phyloP scores from a whole-genome alignment of 768 basidiomycete species.

The Leccinum pellstonianum region DNA sequence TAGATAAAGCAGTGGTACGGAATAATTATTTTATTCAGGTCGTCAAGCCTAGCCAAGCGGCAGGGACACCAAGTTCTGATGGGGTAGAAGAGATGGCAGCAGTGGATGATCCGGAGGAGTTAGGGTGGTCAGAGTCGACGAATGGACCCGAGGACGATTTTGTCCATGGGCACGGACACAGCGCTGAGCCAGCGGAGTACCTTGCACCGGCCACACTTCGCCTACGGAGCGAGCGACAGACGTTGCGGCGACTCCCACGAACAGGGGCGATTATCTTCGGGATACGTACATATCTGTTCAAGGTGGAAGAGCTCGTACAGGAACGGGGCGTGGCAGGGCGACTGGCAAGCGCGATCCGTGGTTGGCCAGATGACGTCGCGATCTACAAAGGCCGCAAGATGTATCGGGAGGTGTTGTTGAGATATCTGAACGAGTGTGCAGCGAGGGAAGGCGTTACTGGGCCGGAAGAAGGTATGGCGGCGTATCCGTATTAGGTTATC shows the following conservation, averaged over 20 bases:
- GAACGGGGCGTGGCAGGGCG: constrained; percentile 62
- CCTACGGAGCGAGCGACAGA: constrained; percentile 65
- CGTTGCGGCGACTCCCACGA: constrained; percentile 58
- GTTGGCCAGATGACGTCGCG: constrained; percentile 63
- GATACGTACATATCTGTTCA: constrained; percentile 63
- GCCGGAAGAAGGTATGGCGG: constrained; percentile 3
- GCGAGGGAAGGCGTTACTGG: constrained; percentile 13
- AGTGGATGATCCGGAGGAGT: constrained; percentile 55
- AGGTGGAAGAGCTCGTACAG: constrained; percentile 46
- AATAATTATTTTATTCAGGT: constrained; percentile 62
- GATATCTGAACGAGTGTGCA: constrained; percentile 23
- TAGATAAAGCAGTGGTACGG: constrained; percentile 68
- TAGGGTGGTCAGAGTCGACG: constrained; percentile 60
- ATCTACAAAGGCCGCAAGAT: constrained; percentile 29
- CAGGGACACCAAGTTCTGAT: background rate
- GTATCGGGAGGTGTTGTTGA: constrained; percentile 20
- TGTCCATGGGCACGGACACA: constrained; percentile 30
- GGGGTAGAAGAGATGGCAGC: constrained; percentile 6
- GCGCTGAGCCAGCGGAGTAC: constrained; percentile 14
- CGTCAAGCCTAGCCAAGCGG: constrained; percentile 28
- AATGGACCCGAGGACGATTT: constrained; percentile 54
- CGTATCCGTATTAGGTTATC: constrained; percentile 20
- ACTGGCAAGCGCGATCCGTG: constrained; percentile 59
- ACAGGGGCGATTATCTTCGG: constrained; percentile 69
- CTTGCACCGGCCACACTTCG: constrained; percentile 45